Conservation (phyloP, 495 filamentous ascomycete species). For the Lophiostoma macrostomum region DNA sequence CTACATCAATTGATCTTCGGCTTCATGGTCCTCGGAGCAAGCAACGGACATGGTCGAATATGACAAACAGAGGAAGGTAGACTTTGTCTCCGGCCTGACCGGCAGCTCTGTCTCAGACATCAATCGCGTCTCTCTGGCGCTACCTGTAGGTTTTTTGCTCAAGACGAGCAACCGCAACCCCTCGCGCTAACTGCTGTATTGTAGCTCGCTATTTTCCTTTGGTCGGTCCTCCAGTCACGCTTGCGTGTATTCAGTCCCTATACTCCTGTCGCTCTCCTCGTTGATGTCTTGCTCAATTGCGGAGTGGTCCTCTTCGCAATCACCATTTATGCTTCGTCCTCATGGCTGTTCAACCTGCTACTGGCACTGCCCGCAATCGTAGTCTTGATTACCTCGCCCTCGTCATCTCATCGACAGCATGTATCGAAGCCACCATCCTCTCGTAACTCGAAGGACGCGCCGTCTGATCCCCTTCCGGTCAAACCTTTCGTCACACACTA, state of each 20-base stretch:
- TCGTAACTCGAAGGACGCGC: conserved; percentile 4
- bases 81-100: conserved; percentile 89
- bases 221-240: conserved; percentile 87
- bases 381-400: conserved; percentile 46
- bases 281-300: conserved; percentile 87
- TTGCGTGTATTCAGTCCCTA: conserved; percentile 79
- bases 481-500: conserved; percentile 92
- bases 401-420: conserved; percentile 27
- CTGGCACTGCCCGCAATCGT: conserved; percentile 67
- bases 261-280: conserved; percentile 59
- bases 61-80: conserved; percentile 90
- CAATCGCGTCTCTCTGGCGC: conserved; percentile 76
- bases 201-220: conserved; percentile 77
- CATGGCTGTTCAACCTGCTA: conserved; percentile 71
- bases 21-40: background rate
- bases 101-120: conserved; percentile 83
- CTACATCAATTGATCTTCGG: background rate
- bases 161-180: conserved; percentile 6
- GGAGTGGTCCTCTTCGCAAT: conserved; percentile 75
- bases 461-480: conserved; percentile 60
- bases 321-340: conserved; percentile 77
- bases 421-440: conserved; percentile 51
- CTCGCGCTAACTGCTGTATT: conserved; percentile 4
- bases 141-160: conserved; percentile 58
- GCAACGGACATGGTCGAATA: conserved; percentile 34